phyloP scores from a whole-genome alignment of 164 flowering plant species.

The Vitis amurensis region DNA sequence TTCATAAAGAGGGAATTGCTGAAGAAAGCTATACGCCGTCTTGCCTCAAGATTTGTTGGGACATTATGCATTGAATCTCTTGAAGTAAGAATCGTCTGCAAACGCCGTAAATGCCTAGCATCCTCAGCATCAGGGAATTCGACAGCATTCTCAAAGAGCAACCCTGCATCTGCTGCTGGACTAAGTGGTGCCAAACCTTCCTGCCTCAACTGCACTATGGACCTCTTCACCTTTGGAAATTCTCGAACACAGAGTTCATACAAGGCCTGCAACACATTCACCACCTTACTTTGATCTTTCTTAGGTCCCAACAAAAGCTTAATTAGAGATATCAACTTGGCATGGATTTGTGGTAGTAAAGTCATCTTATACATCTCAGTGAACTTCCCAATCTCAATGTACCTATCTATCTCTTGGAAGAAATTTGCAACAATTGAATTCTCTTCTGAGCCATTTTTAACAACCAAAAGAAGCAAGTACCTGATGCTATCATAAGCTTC shows the following conservation, averaged over 20 bases:
- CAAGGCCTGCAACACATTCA: constrained; percentile 74
- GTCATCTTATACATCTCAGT: constrained; percentile 44
- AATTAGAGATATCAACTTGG: constrained; percentile 55
- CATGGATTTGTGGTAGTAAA: constrained; percentile 51
- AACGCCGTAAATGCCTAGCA: constrained; percentile 59
- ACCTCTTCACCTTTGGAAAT: constrained; percentile 55
- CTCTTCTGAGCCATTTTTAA: constrained; percentile 61
- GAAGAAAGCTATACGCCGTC: constrained; percentile 84
- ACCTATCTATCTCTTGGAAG: constrained; percentile 61
- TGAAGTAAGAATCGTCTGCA: constrained; percentile 72
- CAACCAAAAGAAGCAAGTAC: constrained; percentile 51
- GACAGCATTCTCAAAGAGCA: constrained; percentile 79
- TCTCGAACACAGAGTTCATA: constrained; percentile 69
- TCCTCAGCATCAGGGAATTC: constrained; percentile 58
- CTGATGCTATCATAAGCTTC: constrained; percentile 85
- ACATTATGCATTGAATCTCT: constrained; percentile 82
- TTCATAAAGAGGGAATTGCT: constrained; percentile 96
- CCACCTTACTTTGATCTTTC: constrained; percentile 47
- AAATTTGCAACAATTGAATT: constrained; percentile 49
- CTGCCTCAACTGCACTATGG: constrained; percentile 41
- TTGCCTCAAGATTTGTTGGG: constrained; percentile 80
- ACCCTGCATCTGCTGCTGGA: constrained; percentile 30
- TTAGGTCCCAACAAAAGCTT: constrained; percentile 49
- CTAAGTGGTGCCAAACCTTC: constrained; percentile 57
- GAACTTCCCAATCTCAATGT: constrained; percentile 48